Evolutionary conservation across 2,329 filamentous ascomycete genomes (phyloP), one percentile per base, ranked within the genome.

Genomic region (Coniochaeta prunicola): DNA sequence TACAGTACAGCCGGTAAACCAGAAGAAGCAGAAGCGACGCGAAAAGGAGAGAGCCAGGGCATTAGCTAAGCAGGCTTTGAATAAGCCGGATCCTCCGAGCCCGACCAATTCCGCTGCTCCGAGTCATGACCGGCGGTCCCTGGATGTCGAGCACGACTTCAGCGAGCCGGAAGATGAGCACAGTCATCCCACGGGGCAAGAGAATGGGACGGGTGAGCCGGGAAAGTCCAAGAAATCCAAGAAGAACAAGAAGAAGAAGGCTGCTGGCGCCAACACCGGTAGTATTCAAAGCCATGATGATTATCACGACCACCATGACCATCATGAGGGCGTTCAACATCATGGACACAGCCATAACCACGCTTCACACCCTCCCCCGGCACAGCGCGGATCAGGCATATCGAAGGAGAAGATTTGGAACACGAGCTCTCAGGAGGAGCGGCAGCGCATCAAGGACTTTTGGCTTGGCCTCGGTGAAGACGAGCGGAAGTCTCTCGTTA

Each of bases 401-500:
- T 83, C 84, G 57, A 88, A 88, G 69, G 90, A 94, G 69, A 92
- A 91, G 73, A 96, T 99, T 74, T 99, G 94, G 94, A 97, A 97
- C 70, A 97, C 92, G 2, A 94, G 90, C 60, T 94, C 91, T 10
- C 85, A 91, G 65, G 92, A 97, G 73, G 94, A 99, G 76, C 89
- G 94, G 36, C 92, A 97, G 76, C 89, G 94, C 57, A 99, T 99
- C 71, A 96, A 97, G 75, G 90, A 96, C 66, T 99, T 97, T 75
- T 99, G 94, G 94, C 83, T 99, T 57, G 92, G 92, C 17, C 76
- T 99, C 48, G 91, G 91, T 65, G 94, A 99, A 73, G 91, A 96
- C 38, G 92, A 97, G 72, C 90, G 94, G 66, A 94, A 96, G 71
- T 94, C 91, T 17, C 79, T 99, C 53, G 92, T 99, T 69, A 97